Conservation (phyloP, 2,329 filamentous ascomycete genomes). For the Hypoxylon sp. region DNA sequence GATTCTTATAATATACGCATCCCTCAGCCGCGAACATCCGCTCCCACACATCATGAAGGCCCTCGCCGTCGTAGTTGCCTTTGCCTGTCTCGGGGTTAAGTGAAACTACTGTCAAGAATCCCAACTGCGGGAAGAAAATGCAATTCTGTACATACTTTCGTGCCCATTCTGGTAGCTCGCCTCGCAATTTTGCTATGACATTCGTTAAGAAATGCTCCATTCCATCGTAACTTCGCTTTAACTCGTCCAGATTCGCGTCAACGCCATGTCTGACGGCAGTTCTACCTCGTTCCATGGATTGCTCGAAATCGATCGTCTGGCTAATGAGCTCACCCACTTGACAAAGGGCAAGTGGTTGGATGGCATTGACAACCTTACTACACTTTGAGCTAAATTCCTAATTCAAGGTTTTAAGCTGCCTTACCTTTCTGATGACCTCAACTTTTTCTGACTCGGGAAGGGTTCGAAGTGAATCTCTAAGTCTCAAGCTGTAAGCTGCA, state of each 20-base stretch:
- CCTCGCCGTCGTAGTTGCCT: conserved; percentile 74
- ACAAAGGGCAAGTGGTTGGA: conserved; percentile 68
- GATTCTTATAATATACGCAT: conserved; percentile 88
- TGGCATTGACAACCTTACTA: conserved; percentile 61
- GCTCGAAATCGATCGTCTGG: conserved; percentile 83
- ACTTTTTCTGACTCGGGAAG: conserved; percentile 68
- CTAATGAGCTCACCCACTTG: conserved; percentile 79
- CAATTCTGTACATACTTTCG: conserved; percentile 75
- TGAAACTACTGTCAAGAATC: conserved; percentile 85
- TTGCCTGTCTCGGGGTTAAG: conserved; percentile 71
- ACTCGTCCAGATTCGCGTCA: conserved; percentile 79
- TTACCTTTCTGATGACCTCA: conserved; percentile 68
- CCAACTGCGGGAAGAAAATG: conserved; percentile 91
- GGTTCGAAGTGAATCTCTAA: conserved; percentile 74
- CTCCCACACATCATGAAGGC: conserved; percentile 76
- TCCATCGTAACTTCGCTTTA: conserved; percentile 83
- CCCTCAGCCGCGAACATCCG: conserved; percentile 80
- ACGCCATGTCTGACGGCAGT: conserved; percentile 81
- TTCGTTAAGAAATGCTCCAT: conserved; percentile 80
- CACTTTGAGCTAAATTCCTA: conserved; percentile 14
- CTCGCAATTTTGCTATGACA: conserved; percentile 75
- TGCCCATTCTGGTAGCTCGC: conserved; percentile 73
- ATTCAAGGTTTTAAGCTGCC: conserved; percentile 13
- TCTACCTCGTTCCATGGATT: conserved; percentile 78
- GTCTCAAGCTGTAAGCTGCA: conserved; percentile 76